Evolutionary conservation across 176 grass and related monocot species (phyloP).

Genomic region (Eleusine indica): DNA sequence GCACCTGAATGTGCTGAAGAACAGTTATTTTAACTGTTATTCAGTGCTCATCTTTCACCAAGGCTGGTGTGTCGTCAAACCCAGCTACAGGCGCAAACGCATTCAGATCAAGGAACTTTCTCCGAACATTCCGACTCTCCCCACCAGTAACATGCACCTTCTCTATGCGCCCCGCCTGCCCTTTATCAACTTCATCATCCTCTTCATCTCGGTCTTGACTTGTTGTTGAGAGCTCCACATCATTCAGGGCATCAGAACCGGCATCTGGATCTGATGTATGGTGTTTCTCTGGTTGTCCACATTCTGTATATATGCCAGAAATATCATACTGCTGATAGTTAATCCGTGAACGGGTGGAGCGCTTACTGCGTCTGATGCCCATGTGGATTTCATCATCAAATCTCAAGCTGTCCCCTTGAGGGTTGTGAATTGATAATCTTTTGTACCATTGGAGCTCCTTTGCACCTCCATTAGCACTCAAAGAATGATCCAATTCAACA

Average conservation of each 20-base stretch:
- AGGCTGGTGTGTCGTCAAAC: constrained; percentile 51
- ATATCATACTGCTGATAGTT: constrained; percentile 65
- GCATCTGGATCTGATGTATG: constrained; percentile 57
- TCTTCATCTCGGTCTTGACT: constrained; percentile 66
- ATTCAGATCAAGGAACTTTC: constrained; percentile 73
- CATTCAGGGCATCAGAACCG: constrained; percentile 46
- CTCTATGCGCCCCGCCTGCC: constrained; percentile 25
- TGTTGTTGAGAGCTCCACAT: constrained; percentile 48
- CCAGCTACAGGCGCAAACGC: constrained; percentile 52
- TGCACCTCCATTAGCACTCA: constrained; percentile 66
- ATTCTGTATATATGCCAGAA: constrained; percentile 57
- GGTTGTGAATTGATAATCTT: constrained; percentile 45
- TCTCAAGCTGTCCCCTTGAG: constrained; percentile 56
- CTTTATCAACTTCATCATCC: constrained; percentile 54
- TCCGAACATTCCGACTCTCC: constrained; percentile 35
- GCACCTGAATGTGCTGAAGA: constrained; percentile 13
- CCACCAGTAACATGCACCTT: constrained; percentile 41
- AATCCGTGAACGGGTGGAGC: constrained; percentile 56
- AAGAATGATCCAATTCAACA: constrained; percentile 60
- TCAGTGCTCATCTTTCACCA: constrained; percentile 51
- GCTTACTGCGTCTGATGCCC: constrained; percentile 74
- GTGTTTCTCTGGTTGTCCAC: constrained; percentile 46
- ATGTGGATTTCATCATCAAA: constrained; percentile 59
- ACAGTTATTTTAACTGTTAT: constrained; percentile 45
- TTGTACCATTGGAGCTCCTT: constrained; percentile 44